Conservation (phyloP, 164 flowering plant genomes). For the Cinnamomum chago region DNA sequence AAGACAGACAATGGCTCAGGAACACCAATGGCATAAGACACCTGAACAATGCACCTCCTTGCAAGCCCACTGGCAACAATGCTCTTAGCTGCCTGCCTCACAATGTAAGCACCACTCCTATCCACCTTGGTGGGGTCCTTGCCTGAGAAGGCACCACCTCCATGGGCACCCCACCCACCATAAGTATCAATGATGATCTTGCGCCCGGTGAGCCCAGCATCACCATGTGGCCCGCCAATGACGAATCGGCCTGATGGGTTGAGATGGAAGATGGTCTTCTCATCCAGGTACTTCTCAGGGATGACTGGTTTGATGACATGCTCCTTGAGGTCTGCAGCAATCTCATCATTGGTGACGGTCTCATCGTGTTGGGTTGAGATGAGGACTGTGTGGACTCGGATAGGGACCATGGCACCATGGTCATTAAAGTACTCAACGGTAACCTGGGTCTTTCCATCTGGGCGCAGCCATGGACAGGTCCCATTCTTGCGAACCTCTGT, state of each 20-base stretch:
- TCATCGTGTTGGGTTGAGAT: constrained; percentile 82
- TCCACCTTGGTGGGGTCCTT: constrained; percentile 83
- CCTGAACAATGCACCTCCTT: constrained; percentile 69
- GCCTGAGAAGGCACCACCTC: constrained; percentile 82
- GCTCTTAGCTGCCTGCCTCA: constrained; percentile 80
- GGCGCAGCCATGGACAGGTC: constrained; percentile 69
- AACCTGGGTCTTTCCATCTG: constrained; percentile 82
- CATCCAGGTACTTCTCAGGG: constrained; percentile 71
- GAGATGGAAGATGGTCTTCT: constrained; percentile 79
- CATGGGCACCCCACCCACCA: constrained; percentile 87
- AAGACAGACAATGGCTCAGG: constrained; percentile 79
- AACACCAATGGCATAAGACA: constrained; percentile 77
- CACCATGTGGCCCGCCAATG: constrained; percentile 82
- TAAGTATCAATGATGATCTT: constrained; percentile 79
- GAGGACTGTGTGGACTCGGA: constrained; percentile 75
- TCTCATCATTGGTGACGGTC: constrained; percentile 73
- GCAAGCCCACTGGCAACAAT: constrained; percentile 71
- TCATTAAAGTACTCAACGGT: constrained; percentile 73
- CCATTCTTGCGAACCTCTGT: constrained; percentile 76
- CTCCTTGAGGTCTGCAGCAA: constrained; percentile 74
- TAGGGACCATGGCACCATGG: constrained; percentile 71
- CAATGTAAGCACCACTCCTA: constrained; percentile 76
- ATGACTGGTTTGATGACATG: constrained; percentile 71
- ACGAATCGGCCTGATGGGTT: constrained; percentile 82
- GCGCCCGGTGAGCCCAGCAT: constrained; percentile 78